A percentile compares a stretch with the other conserved stretches of the same genome.
These are phyloP conservation scores for Kalaharituber pfeilii DNA, from an alignment of 2,329 filamentous ascomycete genomes.

Conservation along the genomic window DNA sequence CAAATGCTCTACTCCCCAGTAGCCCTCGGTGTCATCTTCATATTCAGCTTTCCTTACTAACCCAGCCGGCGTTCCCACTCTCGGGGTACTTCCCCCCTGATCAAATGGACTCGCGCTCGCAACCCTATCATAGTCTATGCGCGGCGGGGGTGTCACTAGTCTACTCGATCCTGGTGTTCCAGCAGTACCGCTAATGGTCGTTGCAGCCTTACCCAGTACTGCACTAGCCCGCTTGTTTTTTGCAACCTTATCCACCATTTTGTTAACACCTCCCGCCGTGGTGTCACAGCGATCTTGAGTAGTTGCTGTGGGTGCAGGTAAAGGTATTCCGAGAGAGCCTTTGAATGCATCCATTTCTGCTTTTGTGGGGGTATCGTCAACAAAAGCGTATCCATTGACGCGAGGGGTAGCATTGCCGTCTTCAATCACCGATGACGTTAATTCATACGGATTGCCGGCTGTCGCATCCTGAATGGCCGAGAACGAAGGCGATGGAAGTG, in stretches of 20 bases:
- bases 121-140: constrained; percentile 52
- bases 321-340: constrained; percentile 25
- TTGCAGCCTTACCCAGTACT: constrained; percentile 2
- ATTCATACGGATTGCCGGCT: constrained; percentile 47
- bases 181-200: neutral
- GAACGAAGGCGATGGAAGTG: constrained; percentile 63
- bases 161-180: constrained; percentile 46
- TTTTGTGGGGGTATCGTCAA: constrained; percentile 53
- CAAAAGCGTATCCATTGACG: constrained; percentile 86
- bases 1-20: no score
- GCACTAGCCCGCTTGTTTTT: constrained; percentile 49
- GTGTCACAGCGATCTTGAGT: constrained; percentile 62
- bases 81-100: constrained; percentile 19
- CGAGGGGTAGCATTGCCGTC: constrained; percentile 63
- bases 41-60: constrained; percentile 10
- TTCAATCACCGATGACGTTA: constrained; percentile 37
- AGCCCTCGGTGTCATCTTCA: constrained; percentile 2
- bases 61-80: constrained; percentile 12
- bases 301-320: constrained; percentile 48
- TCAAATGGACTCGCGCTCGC: no score
- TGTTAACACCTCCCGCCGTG: constrained; percentile 63
- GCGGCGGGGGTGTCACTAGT: constrained; percentile 40
- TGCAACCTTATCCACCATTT: constrained; percentile 68
- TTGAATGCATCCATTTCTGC: constrained; percentile 35
- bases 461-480: constrained; percentile 75